Evolutionary conservation across 345 rosid species (phyloP).

Genomic region (Microthlaspi erraticum): DNA sequence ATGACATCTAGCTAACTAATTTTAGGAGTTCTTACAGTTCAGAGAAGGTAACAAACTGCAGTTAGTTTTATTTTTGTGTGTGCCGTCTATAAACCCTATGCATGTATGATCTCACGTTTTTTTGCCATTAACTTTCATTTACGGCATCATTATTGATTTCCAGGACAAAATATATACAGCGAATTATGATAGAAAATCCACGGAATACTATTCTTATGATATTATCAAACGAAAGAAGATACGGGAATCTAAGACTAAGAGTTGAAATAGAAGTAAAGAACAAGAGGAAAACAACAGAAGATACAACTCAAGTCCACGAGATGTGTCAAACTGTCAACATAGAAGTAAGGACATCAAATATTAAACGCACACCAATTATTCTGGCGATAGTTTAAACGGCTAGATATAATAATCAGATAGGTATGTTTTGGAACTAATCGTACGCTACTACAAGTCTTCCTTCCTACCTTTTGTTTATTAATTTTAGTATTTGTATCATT

Average conservation of each 20-base stretch:
- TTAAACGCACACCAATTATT: slow-evolving; percentile 29
- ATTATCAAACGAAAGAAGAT: slow-evolving; percentile 14
- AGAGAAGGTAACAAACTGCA: too few species aligned
- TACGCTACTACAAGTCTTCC: slow-evolving; percentile 17
- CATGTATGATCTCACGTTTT: slow-evolving; percentile 23
- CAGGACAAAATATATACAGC: not conserved
- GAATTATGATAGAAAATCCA: slow-evolving; percentile 1
- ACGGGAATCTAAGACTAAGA: slow-evolving; percentile 40
- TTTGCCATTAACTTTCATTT: slow-evolving; percentile 7
- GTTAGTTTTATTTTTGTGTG: not conserved
- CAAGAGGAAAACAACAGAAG: slow-evolving; percentile 46
- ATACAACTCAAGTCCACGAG: slow-evolving; percentile 41
- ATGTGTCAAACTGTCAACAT: slow-evolving; percentile 39
- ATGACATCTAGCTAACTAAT: too few species aligned
- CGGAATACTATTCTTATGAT: slow-evolving; percentile 30
- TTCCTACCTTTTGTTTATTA: not conserved
- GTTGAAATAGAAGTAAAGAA: slow-evolving; percentile 43
- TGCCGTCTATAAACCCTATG: slow-evolving; percentile 1
- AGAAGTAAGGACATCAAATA: slow-evolving; percentile 34
- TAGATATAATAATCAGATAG: slow-evolving; percentile 9
- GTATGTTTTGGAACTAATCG: slow-evolving; percentile 10
- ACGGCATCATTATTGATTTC: slow-evolving; percentile 1
- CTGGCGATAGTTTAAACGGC: slow-evolving; percentile 22
- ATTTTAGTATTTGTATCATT: not conserved
- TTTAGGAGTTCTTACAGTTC: too few species aligned